Percentiles rank a stretch among this genome's conserved stretches.
Conservation (phyloP, 139 green algal genomes). For the Deuterostichococcus epilithicus region DNA sequence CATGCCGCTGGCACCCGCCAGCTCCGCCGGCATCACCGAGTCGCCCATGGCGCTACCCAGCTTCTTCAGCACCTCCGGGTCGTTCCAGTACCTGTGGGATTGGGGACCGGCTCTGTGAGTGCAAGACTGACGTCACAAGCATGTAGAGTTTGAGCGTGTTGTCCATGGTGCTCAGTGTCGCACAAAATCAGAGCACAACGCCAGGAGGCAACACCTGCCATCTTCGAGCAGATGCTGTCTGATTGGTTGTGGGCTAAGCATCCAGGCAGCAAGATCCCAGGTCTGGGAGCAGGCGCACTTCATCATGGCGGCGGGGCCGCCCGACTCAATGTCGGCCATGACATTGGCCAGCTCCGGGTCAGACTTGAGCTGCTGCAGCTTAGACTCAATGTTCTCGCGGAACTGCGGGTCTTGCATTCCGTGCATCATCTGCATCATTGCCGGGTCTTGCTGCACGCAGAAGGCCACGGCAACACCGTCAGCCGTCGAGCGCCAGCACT, state of each 20-base stretch:
- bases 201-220: background rate
- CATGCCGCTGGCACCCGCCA: constrained; percentile 15
- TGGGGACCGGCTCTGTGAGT: no score
- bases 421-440: constrained; percentile 66
- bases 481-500: no score
- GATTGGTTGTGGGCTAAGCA: background rate
- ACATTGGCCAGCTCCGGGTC: constrained; percentile 90
- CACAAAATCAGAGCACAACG: no score
- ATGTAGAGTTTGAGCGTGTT: no score
- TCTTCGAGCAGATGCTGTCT: background rate
- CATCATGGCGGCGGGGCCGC: constrained; percentile 94
- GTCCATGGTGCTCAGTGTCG: no score
- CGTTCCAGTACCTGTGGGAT: constrained; percentile 90
- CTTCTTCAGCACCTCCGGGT: constrained; percentile 90
- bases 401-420: constrained; percentile 66
- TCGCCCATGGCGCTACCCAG: constrained; percentile 75
- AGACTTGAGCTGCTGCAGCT: constrained; percentile 74
- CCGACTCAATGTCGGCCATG: constrained; percentile 90
- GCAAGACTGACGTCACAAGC: no score
- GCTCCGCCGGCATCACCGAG: constrained; percentile 6
- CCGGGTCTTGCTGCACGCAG: constrained; percentile 56
- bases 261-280: background rate
- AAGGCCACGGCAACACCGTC: background rate
- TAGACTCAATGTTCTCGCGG: constrained; percentile 60
- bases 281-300: constrained; percentile 57